A percentile compares a stretch with the other conserved stretches of the same genome.
phyloP scores from a whole-genome alignment of 2,329 filamentous ascomycete genomes.

The Monilinia aucupariae region DNA sequence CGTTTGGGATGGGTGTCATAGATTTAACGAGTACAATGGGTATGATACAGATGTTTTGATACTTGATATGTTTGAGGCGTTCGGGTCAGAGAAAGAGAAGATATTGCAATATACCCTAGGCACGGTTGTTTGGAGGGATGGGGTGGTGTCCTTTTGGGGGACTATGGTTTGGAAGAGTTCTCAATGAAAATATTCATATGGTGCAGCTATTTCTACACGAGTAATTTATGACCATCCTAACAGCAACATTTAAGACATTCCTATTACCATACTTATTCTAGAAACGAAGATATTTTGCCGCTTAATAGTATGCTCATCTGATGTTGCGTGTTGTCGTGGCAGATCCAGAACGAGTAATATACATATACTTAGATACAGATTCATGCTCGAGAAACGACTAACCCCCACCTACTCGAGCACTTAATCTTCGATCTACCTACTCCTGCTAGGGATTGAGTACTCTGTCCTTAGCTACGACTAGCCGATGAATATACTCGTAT shows the following conservation, averaged over 20 bases:
- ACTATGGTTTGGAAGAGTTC: neutral
- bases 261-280: slow-evolving; percentile 1
- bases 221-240: neutral
- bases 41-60: slow-evolving; percentile 11
- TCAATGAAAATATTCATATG: slow-evolving; percentile 1
- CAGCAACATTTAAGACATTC: neutral
- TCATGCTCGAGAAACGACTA: no score
- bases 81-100: slow-evolving; percentile 2
- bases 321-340: slow-evolving; percentile 10
- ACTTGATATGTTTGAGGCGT: slow-evolving; percentile 13
- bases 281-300: neutral
- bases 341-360: slow-evolving; percentile 11
- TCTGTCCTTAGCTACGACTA: no score
- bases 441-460: no score
- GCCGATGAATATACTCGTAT: no score
- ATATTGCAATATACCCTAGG: slow-evolving; percentile 16
- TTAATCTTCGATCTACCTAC: no score
- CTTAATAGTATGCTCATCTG: slow-evolving; percentile 2
- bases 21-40: slow-evolving; percentile 3
- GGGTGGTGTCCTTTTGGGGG: neutral
- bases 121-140: neutral
- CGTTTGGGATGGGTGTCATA: neutral
- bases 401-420: no score
- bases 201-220: neutral
- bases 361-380: no score